Base-by-base conservation (phyloP, 768 basidiomycete species). In the Mycena sanguinolenta region DNA sequence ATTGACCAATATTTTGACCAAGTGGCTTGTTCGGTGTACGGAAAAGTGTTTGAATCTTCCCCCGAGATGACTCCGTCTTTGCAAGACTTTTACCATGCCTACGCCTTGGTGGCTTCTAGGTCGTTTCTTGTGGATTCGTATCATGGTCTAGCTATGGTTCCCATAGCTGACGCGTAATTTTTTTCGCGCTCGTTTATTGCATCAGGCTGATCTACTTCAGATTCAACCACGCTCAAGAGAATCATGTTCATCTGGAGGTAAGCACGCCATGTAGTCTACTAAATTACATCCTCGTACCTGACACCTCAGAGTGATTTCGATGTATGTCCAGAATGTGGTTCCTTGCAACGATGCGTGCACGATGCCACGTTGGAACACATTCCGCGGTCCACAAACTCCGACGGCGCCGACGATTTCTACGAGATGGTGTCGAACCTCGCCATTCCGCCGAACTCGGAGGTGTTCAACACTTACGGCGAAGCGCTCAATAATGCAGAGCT, bases 41-140 rank as follows among this genome's bases (percentile, higher is more conserved):
- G 63, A 64, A 66, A 66, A 55, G 42, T 65, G 46, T 60, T 46
- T 42, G 34, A 59, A 57, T 65, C 55, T 46, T 38, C 55, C 36
- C 59, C 55, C 30, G 55, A 55, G 53, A 42, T 0, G 17, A 49
- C 46, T 28, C 79, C 82, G 38, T 78, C 77, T 6, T 58, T 86
- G 65, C 65, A 71, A 50, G 85, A 83, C 0, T 92, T 91, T 76
- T 79, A 83, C 60, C 82, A 85, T 59, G 88, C 91, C 13, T 88
- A 84, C 76, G 82, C 83, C 2, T 85, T 96, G 38, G 93, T 97
- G 59, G 92, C 91, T 4, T 92, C 94, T 5, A 86, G 95, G 44
- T 92, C 94, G 4, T 97, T 97, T 80, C 83, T 94, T 68, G 89
- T 95, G 69, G 95, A 97, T 79, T 85, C 88, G 9, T 96, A 89